phyloP scores from a whole-genome alignment of 1,284 basidiomycete genomes.

The Dichomitus squalens region DNA sequence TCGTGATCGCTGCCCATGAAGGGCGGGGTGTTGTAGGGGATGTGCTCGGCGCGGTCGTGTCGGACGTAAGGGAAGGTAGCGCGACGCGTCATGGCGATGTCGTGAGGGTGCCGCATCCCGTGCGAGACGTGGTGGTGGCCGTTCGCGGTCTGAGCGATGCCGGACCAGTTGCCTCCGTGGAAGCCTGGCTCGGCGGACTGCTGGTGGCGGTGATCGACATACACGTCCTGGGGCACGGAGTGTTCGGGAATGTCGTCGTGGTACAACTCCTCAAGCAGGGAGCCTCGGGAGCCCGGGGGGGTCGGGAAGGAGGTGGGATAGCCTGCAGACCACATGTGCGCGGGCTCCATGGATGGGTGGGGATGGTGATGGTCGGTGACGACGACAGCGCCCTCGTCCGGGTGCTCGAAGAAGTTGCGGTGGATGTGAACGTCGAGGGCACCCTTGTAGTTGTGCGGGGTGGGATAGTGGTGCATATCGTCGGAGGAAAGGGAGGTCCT shows the following conservation, averaged over 20 bases:
- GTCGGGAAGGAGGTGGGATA: constrained; percentile 37
- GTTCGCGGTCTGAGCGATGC: constrained; percentile 32
- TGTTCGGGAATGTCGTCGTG: constrained; percentile 45
- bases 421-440: constrained; percentile 47
- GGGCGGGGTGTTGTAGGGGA: constrained; percentile 35
- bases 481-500: constrained; percentile 39
- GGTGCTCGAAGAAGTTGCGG: constrained; percentile 53
- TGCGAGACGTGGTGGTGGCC: constrained; percentile 39
- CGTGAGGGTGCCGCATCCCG: constrained; percentile 39
- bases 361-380: constrained; percentile 37
- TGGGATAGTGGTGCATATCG: constrained; percentile 42
- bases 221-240: constrained; percentile 37
- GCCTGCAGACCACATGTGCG: constrained; percentile 34
- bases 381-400: constrained; percentile 43
- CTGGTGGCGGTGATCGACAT: constrained; percentile 40
- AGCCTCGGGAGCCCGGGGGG: constrained; percentile 44
- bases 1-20: constrained; percentile 39
- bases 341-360: constrained; percentile 33
- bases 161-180: constrained; percentile 34
- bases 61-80: constrained; percentile 75
- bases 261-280: constrained; percentile 71
- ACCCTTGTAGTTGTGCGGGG: constrained; percentile 43
- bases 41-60: constrained; percentile 56
- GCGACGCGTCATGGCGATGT: constrained; percentile 56
- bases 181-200: constrained; percentile 36